Evolutionary conservation across 441 rosid species (phyloP).

Genomic region (Gossypium armourianum): DNA sequence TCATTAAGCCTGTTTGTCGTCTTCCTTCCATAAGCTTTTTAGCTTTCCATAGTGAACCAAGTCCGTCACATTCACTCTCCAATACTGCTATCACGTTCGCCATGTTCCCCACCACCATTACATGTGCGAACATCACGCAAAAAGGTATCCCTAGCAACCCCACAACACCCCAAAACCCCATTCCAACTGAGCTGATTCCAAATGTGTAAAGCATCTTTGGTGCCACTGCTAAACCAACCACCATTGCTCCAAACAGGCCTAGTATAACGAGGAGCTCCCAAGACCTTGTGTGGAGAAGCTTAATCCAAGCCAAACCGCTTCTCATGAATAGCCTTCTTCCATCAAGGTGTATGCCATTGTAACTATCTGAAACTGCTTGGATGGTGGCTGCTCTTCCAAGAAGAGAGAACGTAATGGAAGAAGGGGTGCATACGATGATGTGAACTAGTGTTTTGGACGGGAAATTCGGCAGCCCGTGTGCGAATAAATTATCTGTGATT

Average conservation of each 20-base stretch:
- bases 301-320: conserved; percentile 22
- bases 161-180: conserved; percentile 13
- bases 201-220: background rate
- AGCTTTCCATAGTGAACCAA: conserved; percentile 23
- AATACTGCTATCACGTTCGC: conserved; percentile 17
- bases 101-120: conserved; percentile 21
- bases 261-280: conserved; percentile 19
- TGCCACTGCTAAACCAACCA: conserved; percentile 1
- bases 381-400: conserved; percentile 24
- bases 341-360: conserved; percentile 22
- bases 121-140: conserved; percentile 23
- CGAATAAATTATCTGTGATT: conserved; percentile 14
- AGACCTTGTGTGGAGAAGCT: conserved; percentile 23
- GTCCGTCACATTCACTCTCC: conserved; percentile 19
- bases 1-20: conserved; percentile 18
- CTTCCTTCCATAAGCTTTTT: conserved; percentile 21
- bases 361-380: conserved; percentile 27
- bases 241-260: conserved; percentile 17
- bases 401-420: conserved; percentile 21
- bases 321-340: conserved; percentile 18
- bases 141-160: conserved; percentile 22
- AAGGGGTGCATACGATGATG: conserved; percentile 22
- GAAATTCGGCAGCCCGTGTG: conserved; percentile 7
- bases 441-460: conserved; percentile 17
- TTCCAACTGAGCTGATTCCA: conserved; percentile 2